These are phyloP conservation scores for Diaporthe nobilis DNA, from an alignment of 2,329 filamentous ascomycete genomes.

Conservation along the genomic window DNA sequence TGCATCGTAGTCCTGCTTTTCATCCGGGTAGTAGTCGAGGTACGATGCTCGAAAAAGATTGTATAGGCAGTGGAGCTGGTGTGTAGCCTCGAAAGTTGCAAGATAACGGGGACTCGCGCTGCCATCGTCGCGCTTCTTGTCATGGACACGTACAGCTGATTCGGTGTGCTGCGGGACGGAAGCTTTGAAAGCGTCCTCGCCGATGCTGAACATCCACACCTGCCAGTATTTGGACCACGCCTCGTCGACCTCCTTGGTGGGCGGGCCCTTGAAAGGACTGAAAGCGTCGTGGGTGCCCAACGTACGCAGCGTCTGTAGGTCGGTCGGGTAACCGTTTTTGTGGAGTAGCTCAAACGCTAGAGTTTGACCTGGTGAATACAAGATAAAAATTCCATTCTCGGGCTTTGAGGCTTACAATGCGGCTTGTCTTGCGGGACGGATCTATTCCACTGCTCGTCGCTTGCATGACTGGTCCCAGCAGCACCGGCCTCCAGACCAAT, in stretches of 20 bases:
- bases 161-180: neutral
- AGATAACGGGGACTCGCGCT: neutral
- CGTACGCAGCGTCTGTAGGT: neutral
- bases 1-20: neutral
- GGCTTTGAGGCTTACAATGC: neutral
- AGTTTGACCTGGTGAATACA: neutral
- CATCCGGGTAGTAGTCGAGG: neutral
- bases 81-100: neutral
- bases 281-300: neutral
- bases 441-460: neutral
- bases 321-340: neutral
- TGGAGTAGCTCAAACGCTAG: neutral
- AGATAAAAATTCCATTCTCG: neutral
- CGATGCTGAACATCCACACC: neutral
- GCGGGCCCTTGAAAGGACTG: neutral
- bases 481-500: neutral
- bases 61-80: neutral
- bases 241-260: neutral
- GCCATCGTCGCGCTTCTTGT: neutral
- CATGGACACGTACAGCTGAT: neutral
- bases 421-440: slow-evolving; percentile 1
- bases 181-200: neutral
- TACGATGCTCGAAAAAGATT: slow-evolving; percentile 5
- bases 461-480: neutral
- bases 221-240: neutral